Base-by-base conservation (phyloP, 179 eudicot species). In the Amaranthus tricolor region DNA sequence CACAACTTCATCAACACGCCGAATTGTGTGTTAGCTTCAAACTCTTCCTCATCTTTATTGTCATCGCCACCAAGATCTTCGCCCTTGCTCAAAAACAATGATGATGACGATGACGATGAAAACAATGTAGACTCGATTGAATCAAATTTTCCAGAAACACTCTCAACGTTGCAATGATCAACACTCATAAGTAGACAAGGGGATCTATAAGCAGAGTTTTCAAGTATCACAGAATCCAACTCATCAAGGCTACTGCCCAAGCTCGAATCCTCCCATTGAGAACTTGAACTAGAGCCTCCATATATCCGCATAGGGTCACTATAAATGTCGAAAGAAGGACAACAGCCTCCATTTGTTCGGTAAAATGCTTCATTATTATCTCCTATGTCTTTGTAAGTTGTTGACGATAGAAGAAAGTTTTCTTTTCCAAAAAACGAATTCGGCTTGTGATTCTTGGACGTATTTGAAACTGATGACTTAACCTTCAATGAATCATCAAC, bases 1-100 rank as follows among this genome's bases (percentile, higher is more conserved):
- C 97, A 93, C 68, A 91, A 76, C 78, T 81, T 82, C 68, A 91
- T 82, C 76, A 91, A 76, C 69, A 78, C 75, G 74, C 88, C 89
- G 70, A 93, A 84, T 74, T 84, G 83, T 0, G 96, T 84, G 65
- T 81, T 70, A 12, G 71, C 60, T 40, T 79, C 84, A 70, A 81
- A 78, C 66, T 70, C 82, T 7, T 63, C 71, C 24, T 77, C 57
- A 11, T 73, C 74, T 1, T 31, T 80, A 24, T 49, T 68, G 68
- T 62, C 79, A 70, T 11, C 24, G 48, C 49, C 74, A 43, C 58
- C 70, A 10, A 10, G 9, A 14, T 59, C 70, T 16, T 43, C 17
- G 62, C 74, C 85, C 9, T 56, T 71, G 17, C 60, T 63, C 24
- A 2, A 21, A 21, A 48, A 74, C 40, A 50, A 58, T 31, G 64